A percentile compares a stretch with the other conserved stretches of the same genome.
Evolutionary conservation across 805 yeast genomes (phyloP).

Genomic region (Sugiyamaella lignohabitans): DNA sequence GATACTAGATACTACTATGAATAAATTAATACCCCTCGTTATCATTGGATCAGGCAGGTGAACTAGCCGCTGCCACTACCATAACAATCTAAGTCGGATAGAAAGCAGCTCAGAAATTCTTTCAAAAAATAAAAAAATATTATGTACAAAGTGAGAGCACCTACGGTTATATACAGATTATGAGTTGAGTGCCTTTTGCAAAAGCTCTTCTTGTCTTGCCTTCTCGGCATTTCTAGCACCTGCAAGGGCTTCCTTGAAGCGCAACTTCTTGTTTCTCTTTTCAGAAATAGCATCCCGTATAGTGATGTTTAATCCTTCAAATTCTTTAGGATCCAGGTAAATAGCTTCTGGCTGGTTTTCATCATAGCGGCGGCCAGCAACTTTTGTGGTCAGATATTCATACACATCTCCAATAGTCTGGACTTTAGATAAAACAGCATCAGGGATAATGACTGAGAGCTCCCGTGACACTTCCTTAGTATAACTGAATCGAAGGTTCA

Average conservation of each 20-base stretch:
- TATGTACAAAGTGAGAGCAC: too few species aligned
- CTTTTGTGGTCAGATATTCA: constrained; percentile 31
- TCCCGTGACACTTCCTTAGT: constrained; percentile 43
- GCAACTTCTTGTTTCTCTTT: constrained; percentile 40
- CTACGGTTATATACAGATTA: not conserved
- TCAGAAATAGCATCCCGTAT: constrained; percentile 45
- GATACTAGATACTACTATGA: too few species aligned
- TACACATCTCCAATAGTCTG: constrained; percentile 37
- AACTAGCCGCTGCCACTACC: too few species aligned
- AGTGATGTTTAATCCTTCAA: constrained; percentile 45
- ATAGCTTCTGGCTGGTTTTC: constrained; percentile 75
- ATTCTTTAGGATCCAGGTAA: constrained; percentile 49
- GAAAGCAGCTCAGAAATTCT: too few species aligned
- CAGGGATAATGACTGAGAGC: constrained; percentile 50
- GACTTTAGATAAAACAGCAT: constrained; percentile 40
- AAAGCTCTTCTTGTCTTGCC: constrained; percentile 22
- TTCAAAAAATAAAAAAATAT: too few species aligned
- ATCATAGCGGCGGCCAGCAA: constrained; percentile 42
- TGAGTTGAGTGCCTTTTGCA: constrained; percentile 24
- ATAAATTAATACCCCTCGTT: too few species aligned
- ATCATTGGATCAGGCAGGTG: too few species aligned
- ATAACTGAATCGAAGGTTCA: constrained; percentile 44
- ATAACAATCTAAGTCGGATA: too few species aligned
- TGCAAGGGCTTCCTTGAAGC: constrained; percentile 41
- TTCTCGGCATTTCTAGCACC: constrained; percentile 38